Conservation (phyloP, 768 basidiomycete genomes). For the Lactarius sp. region DNA sequence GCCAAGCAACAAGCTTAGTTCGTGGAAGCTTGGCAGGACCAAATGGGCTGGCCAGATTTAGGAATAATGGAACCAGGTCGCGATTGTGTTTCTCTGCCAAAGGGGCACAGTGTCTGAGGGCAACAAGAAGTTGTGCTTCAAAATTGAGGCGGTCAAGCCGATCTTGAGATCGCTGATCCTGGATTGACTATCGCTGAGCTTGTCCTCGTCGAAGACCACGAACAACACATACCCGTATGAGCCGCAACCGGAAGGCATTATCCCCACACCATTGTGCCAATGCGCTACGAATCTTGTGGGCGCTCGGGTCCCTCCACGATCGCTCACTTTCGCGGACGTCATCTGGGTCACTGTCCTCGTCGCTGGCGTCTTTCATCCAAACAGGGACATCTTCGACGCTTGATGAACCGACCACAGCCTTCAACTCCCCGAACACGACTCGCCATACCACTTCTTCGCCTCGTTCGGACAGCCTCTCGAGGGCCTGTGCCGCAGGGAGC, state of each 20-base stretch:
- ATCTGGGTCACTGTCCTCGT: constrained; percentile 29
- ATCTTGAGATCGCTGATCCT: constrained; percentile 42
- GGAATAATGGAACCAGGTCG: constrained; percentile 81
- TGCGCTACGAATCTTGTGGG: constrained; percentile 51
- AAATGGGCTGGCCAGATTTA: constrained; percentile 43
- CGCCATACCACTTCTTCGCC: constrained; percentile 72
- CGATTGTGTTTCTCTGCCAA: constrained; percentile 86
- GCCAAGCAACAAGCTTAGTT: constrained; percentile 65
- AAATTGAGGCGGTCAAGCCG: constrained; percentile 74
- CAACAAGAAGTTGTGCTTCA: constrained; percentile 71
- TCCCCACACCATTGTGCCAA: constrained; percentile 46
- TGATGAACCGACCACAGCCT: constrained; percentile 30
- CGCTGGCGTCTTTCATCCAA: constrained; percentile 26
- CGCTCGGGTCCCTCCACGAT: constrained; percentile 71
- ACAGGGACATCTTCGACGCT: constrained; percentile 27
- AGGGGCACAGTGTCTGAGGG: constrained; percentile 61
- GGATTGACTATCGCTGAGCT: background rate
- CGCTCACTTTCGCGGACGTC: constrained; percentile 61
- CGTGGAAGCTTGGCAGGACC: constrained; percentile 45
- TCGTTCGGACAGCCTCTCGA: constrained; percentile 47
- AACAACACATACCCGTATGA: constrained; percentile 33
- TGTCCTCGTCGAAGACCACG: background rate
- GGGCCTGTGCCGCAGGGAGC: constrained; percentile 69
- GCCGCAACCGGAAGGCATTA: constrained; percentile 31
- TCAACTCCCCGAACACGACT: constrained; percentile 60